These are phyloP conservation scores for Erucastrum elatum DNA, from an alignment of 345 rosid genomes.

Conservation along the genomic window DNA sequence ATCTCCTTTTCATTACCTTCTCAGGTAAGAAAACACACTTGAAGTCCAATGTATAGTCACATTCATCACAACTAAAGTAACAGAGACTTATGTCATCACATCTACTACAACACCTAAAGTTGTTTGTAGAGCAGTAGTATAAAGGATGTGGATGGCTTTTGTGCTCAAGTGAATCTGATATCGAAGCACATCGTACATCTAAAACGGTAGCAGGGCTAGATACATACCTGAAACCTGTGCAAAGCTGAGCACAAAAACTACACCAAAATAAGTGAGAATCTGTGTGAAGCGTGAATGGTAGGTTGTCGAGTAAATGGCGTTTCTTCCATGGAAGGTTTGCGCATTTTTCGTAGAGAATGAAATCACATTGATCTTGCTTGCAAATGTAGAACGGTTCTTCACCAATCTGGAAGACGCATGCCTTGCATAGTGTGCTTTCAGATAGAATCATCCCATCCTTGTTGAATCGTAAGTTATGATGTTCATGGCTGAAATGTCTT, in stretches of 20 bases:
- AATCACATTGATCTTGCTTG: not conserved
- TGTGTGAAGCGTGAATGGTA: not conserved
- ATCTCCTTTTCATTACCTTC: not conserved
- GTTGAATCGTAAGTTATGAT: not conserved
- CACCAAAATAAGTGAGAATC: not conserved
- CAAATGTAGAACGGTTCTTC: not conserved
- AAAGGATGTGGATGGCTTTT: constrained; percentile 18
- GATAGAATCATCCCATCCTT: not conserved
- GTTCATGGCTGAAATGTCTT: constrained; percentile 14
- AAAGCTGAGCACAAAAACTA: not conserved
- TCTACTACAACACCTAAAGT: not conserved
- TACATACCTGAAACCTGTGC: constrained; percentile 4
- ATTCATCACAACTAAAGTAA: not conserved
- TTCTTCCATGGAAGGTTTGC: not conserved
- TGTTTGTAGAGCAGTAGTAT: not conserved
- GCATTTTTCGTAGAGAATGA: not conserved
- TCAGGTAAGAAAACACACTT: not conserved
- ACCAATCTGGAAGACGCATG: constrained; percentile 3
- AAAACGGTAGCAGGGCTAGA: not conserved
- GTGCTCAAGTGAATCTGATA: not conserved
- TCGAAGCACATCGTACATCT: constrained; percentile 19
- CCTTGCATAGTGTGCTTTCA: constrained; percentile 4
- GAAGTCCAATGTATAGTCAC: not conserved
- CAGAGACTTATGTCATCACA: accelerated
- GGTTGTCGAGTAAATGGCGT: not conserved